Conservation (phyloP, 2,329 filamentous ascomycete species). For the Claviceps digitariae region DNA sequence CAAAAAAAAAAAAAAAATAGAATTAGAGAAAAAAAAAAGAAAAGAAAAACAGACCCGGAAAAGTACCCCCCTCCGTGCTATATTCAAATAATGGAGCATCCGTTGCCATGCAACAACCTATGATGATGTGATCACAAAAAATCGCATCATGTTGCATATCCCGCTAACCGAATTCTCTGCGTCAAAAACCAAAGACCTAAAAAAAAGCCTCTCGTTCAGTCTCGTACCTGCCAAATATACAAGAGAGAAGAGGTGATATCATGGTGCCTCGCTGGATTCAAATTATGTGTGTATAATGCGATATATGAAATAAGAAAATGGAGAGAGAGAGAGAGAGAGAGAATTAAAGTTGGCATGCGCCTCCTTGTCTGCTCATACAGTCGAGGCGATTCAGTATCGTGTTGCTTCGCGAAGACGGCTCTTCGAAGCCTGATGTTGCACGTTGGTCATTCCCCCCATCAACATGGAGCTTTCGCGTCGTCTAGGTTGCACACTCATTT, state of each 20-base stretch:
- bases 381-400: conserved; percentile 16
- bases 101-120: not conserved
- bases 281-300: not conserved
- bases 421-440: conserved; percentile 36
- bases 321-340: not conserved
- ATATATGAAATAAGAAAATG: not conserved
- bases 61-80: not conserved
- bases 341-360: too few relatives aligned
- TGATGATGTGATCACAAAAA: not conserved
- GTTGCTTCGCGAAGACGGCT: conserved; percentile 42
- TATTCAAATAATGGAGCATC: not conserved
- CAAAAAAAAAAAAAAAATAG: not conserved
- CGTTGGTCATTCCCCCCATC: conserved; percentile 27
- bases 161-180: not conserved
- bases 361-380: not conserved
- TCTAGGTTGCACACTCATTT: conserved; percentile 22
- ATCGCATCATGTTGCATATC: not conserved
- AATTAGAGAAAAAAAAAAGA: not conserved
- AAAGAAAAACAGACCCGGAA: not conserved
- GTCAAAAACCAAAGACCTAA: too few relatives aligned
- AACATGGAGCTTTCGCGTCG: conserved; percentile 46
- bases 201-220: not conserved
- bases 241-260: not conserved
- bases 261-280: not conserved
- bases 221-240: not conserved